Conservation (phyloP, 139 green algal species). For the Trebouxia sp. region DNA sequence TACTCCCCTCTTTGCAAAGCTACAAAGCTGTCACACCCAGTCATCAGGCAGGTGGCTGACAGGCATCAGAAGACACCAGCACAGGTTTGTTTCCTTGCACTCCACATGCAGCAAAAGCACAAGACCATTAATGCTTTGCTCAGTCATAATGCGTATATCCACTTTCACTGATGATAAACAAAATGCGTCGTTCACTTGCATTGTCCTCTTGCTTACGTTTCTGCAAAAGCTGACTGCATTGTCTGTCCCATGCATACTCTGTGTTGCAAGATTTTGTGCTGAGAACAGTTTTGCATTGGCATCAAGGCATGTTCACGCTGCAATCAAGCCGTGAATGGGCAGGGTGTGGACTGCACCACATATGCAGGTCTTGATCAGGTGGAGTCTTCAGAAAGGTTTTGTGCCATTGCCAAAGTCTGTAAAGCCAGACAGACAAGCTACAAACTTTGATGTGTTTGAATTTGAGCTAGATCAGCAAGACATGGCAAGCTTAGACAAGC, state of each 20-base stretch:
- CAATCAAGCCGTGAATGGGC: too few species aligned
- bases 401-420: constrained; percentile 67
- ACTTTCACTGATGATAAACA: too few species aligned
- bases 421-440: constrained; percentile 47
- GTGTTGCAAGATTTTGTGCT: too few species aligned
- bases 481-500: constrained; percentile 44
- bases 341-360: not conserved
- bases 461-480: constrained; percentile 41
- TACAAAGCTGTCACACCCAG: constrained; percentile 26
- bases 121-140: too few species aligned
- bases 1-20: constrained; percentile 38
- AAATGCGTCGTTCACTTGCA: too few species aligned
- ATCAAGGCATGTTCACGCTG: not conserved
- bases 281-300: too few species aligned
- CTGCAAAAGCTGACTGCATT: too few species aligned
- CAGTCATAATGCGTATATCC: too few species aligned
- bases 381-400: constrained; percentile 70
- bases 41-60: not conserved
- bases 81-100: not conserved
- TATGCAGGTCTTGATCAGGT: constrained; percentile 36
- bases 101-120: not conserved
- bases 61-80: not conserved
- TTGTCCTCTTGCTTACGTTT: too few species aligned
- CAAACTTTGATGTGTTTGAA: constrained; percentile 55
- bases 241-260: too few species aligned